Percentiles rank a stretch among this genome's conserved stretches.
Conservation (phyloP, 495 filamentous ascomycete species). For the Delitschia confertaspora region DNA sequence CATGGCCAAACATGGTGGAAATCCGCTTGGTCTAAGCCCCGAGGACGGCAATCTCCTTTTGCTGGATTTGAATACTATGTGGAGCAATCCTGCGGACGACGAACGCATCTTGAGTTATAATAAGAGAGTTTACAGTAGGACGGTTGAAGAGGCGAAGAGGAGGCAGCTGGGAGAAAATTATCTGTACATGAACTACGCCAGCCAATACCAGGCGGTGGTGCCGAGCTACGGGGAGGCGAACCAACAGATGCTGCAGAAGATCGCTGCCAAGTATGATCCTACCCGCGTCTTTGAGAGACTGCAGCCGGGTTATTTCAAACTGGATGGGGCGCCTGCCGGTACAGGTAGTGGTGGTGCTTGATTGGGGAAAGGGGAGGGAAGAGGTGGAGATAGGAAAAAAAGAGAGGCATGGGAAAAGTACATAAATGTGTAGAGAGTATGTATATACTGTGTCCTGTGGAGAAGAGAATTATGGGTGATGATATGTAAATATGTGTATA, state of each 20-base stretch:
- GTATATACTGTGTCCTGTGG: no score
- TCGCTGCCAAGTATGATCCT: constrained; percentile 12
- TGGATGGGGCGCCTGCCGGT: no score
- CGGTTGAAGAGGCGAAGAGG: constrained; percentile 4
- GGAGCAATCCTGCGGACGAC: constrained; percentile 33
- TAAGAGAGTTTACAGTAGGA: constrained; percentile 27
- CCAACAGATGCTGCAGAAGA: constrained; percentile 7
- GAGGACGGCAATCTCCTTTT: constrained; percentile 6
- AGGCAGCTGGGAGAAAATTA: constrained; percentile 2
- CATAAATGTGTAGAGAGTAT: no score
- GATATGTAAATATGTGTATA: no score
- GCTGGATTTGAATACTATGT: constrained; percentile 25
- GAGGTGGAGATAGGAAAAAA: no score
- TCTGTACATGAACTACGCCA: constrained; percentile 25
- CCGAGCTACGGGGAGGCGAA: constrained; percentile 16
- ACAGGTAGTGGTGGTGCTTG: no score
- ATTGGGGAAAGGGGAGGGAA: no score
- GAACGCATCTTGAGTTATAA: constrained; percentile 28
- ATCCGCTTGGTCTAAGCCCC: constrained; percentile 13
- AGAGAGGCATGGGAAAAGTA: no score
- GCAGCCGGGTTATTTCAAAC: constrained; percentile 22
- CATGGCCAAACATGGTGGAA: constrained; percentile 14
- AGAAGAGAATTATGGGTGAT: no score
- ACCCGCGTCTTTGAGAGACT: constrained; percentile 11
- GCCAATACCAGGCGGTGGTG: constrained; percentile 14